A percentile compares a stretch with the other conserved stretches of the same genome.
phyloP scores from a whole-genome alignment of 169 alveolate species.

The Plasmodium adleri region DNA sequence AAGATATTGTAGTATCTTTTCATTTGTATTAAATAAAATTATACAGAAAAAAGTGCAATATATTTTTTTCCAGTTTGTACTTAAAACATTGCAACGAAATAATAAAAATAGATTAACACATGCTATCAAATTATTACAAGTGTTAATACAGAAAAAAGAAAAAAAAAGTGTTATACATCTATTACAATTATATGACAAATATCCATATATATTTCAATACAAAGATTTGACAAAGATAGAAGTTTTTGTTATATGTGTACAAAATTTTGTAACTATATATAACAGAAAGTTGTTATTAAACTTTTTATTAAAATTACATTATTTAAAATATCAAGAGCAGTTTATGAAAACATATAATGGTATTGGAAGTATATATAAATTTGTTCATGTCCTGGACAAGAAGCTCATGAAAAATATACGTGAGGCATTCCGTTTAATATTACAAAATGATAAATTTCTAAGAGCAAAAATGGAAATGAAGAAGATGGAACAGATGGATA shows the following conservation, averaged over 20 bases:
- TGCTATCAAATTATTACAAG: constrained; percentile 21
- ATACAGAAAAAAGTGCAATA: constrained; percentile 39
- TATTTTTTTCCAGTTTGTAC: constrained; percentile 14
- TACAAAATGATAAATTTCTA: constrained; percentile 7
- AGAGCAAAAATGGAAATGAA: background rate
- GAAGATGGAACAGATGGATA: background rate
- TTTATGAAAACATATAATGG: constrained; percentile 33
- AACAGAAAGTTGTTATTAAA: constrained; percentile 46
- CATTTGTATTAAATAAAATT: constrained; percentile 30
- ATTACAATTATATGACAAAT: constrained; percentile 22
- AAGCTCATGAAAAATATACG: background rate
- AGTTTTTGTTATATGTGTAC: constrained; percentile 14
- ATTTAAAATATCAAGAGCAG: constrained; percentile 27
- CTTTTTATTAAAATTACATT: constrained; percentile 32
- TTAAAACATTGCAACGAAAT: constrained; percentile 38
- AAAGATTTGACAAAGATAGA: constrained; percentile 40
- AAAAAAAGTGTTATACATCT: constrained; percentile 6
- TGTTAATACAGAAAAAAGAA: constrained; percentile 7
- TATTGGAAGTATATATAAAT: constrained; percentile 31
- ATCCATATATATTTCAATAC: constrained; percentile 35
- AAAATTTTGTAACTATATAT: constrained; percentile 19
- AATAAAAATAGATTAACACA: constrained; percentile 32
- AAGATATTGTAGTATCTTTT: constrained; percentile 39
- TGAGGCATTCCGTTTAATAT: constrained; percentile 8
- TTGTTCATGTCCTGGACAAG: constrained; percentile 8